Evolutionary conservation across 345 rosid species (phyloP).

Genomic region (Citrus trifoliata): DNA sequence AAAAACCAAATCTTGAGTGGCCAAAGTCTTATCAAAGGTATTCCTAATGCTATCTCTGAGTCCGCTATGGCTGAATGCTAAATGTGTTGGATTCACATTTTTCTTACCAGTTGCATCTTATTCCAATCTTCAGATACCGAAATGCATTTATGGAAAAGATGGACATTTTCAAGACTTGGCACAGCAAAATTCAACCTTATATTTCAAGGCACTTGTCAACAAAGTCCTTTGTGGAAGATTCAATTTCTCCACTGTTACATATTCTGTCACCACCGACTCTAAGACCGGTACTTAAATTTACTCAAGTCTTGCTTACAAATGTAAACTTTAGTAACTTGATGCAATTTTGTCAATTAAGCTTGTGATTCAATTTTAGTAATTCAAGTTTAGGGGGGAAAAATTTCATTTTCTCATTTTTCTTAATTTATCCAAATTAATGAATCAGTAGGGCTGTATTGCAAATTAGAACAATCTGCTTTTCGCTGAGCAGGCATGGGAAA

Average conservation of each 20-base stretch:
- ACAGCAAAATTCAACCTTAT: slow-evolving; percentile 59
- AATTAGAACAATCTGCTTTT: too few species aligned
- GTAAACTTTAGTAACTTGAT: not conserved
- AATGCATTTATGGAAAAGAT: slow-evolving; percentile 59
- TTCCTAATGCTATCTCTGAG: slow-evolving; percentile 13
- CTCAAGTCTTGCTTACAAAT: slow-evolving; percentile 6
- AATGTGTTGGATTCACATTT: slow-evolving; percentile 10
- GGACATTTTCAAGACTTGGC: slow-evolving; percentile 73
- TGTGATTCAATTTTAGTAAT: not conserved
- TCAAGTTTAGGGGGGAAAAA: not conserved
- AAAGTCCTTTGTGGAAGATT: slow-evolving; percentile 69
- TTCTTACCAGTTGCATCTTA: slow-evolving; percentile 16
- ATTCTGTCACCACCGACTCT: slow-evolving; percentile 79
- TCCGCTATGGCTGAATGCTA: slow-evolving; percentile 1
- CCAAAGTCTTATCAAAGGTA: slow-evolving; percentile 90
- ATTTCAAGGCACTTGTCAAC: slow-evolving; percentile 82
- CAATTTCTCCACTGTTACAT: slow-evolving; percentile 69
- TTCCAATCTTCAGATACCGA: slow-evolving; percentile 56
- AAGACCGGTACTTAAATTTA: slow-evolving; percentile 57
- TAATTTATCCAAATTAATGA: not conserved
- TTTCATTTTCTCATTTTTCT: not conserved
- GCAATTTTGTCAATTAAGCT: not conserved
- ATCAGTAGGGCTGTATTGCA: not conserved
- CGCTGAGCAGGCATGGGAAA: not conserved
- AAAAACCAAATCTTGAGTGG: slow-evolving; percentile 83